phyloP scores from a whole-genome alignment of 805 yeast species.

The Candida ovalis region DNA sequence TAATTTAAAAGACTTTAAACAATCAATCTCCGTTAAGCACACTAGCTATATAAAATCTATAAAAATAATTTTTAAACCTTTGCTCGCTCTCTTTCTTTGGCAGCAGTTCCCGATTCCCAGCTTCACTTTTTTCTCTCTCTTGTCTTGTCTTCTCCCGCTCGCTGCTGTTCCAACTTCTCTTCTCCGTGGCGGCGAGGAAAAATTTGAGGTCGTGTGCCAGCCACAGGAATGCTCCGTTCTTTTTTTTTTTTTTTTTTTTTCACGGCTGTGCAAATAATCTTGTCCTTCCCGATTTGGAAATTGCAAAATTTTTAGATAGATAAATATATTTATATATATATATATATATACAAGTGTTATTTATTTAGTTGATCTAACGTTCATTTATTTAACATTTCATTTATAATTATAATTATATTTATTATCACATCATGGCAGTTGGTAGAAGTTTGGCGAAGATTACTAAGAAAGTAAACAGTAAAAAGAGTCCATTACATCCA shows the following conservation, averaged over 20 bases:
- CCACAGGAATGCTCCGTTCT: not conserved
- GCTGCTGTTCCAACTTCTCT: no score
- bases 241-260: not conserved
- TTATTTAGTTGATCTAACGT: not conserved
- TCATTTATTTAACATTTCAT: not conserved
- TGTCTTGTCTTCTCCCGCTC: not conserved
- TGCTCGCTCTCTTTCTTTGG: no score
- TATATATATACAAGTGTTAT: conserved; percentile 1
- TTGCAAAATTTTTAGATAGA: not conserved
- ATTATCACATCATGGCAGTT: conserved; percentile 16
- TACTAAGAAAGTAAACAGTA: conserved; percentile 51
- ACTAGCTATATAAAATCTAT: no score
- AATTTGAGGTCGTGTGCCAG: not conserved
- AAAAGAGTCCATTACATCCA: conserved; percentile 68
- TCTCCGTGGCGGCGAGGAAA: no score
- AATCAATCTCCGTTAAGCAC: no score
- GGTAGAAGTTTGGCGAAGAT: conserved; percentile 67
- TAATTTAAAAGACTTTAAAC: no score
- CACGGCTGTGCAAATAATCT: conserved; percentile 9
- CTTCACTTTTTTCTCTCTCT: no score
- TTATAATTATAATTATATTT: not conserved
- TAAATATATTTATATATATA: not conserved
- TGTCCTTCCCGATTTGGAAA: not conserved
- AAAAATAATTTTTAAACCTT: no score
- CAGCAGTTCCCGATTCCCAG: no score